A percentile compares a stretch with the other conserved stretches of the same genome.
These are phyloP conservation scores for Scheffersomyces lignosus DNA, from an alignment of 805 yeast genomes.

Conservation along the genomic window DNA sequence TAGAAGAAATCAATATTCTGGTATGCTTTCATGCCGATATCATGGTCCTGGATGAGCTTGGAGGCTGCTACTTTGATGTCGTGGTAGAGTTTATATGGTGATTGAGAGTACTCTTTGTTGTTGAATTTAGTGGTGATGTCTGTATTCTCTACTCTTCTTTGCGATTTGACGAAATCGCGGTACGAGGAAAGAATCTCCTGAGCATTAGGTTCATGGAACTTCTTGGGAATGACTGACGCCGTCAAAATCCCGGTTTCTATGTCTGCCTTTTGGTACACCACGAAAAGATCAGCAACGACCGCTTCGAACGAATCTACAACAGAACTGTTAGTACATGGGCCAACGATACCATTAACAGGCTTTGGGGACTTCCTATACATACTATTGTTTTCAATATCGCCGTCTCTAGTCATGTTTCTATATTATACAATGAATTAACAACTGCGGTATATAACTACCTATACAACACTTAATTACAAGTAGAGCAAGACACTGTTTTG, in stretches of 20 bases:
- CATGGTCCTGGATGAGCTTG: constrained; percentile 45
- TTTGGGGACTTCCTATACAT: no score
- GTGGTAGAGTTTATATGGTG: constrained; percentile 60
- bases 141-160: constrained; percentile 25
- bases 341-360: no score
- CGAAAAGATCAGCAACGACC: constrained; percentile 21
- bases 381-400: no score
- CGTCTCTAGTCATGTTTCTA: no score
- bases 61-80: constrained; percentile 62
- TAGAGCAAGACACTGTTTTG: no score
- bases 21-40: constrained; percentile 51
- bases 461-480: no score
- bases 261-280: constrained; percentile 29
- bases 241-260: constrained; percentile 17
- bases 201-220: constrained; percentile 48
- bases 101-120: constrained; percentile 35
- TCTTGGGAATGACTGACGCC: constrained; percentile 36
- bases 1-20: constrained; percentile 59
- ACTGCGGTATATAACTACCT: no score
- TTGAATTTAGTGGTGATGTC: constrained; percentile 46
- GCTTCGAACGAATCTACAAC: constrained; percentile 3
- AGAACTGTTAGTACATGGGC: neutral
- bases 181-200: constrained; percentile 44
- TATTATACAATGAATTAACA: no score
- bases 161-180: constrained; percentile 31